phyloP scores from a whole-genome alignment of 2,329 filamentous ascomycete genomes.

The Cordyceps pruinosa region DNA sequence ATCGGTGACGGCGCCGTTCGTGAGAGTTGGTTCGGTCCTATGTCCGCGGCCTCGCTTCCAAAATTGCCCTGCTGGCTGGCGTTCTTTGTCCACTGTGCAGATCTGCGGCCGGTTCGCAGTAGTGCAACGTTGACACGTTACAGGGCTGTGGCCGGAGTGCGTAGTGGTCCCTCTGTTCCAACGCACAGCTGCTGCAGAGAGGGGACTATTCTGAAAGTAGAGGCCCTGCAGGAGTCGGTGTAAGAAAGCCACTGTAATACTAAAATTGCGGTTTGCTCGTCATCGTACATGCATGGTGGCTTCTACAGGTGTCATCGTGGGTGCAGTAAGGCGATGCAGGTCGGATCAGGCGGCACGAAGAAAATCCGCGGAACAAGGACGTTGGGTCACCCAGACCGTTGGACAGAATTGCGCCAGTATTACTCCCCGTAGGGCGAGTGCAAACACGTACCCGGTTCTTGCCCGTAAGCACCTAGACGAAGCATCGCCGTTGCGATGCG shows the following conservation, averaged over 20 bases:
- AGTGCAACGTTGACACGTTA: slow-evolving; percentile 1
- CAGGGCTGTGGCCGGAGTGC: neutral
- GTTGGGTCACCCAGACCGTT: neutral
- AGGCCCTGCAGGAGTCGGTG: neutral
- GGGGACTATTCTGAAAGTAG: neutral
- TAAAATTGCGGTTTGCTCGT: neutral
- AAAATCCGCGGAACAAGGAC: neutral
- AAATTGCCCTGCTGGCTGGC: neutral
- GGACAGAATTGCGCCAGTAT: neutral
- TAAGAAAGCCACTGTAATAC: neutral
- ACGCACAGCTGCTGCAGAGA: neutral
- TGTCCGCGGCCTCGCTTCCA: neutral
- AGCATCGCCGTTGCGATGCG: neutral
- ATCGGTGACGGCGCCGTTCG: neutral
- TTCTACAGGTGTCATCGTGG: neutral
- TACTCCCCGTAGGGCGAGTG: neutral
- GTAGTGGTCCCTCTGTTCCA: neutral
- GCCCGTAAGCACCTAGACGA: neutral
- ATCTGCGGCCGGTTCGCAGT: neutral
- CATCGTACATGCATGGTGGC: slow-evolving; percentile 6
- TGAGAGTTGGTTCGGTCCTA: neutral
- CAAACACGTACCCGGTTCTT: neutral
- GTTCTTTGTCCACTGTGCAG: neutral
- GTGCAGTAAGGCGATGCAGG: neutral
- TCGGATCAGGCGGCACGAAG: slow-evolving; percentile 6